phyloP scores from a whole-genome alignment of 371 early-diverging fungal genomes.

The Circinella minor region DNA sequence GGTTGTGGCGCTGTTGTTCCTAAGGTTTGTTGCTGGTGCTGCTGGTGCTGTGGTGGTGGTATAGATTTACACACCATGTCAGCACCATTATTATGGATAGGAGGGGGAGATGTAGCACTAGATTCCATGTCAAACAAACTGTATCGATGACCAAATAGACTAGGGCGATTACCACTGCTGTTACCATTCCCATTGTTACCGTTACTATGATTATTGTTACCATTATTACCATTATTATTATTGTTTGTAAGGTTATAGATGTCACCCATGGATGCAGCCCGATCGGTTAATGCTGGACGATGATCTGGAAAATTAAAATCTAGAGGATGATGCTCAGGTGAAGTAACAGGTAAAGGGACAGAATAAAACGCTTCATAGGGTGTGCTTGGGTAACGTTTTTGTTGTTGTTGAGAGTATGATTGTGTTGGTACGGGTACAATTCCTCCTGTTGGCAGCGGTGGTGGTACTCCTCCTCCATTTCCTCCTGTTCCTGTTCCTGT shows the following conservation, averaged over 20 bases:
- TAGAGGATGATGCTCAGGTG: slow-evolving; percentile 1
- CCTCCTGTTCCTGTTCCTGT: background rate
- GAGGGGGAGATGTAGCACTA: background rate
- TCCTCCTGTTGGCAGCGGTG: background rate
- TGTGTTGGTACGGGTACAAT: slow-evolving; percentile 5
- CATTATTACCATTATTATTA: slow-evolving; percentile 13
- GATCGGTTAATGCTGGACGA: slow-evolving; percentile 8
- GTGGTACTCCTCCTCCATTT: no score
- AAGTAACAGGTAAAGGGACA: slow-evolving; percentile 32
- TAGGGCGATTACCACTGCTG: background rate
- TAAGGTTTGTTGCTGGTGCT: background rate
- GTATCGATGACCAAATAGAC: background rate
- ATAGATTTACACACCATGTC: background rate
- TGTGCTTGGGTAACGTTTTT: slow-evolving; percentile 22
- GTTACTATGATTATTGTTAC: background rate
- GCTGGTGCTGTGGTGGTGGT: background rate
- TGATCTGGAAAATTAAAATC: slow-evolving; percentile 1
- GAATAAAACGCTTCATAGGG: slow-evolving; percentile 65
- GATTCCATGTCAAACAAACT: slow-evolving; percentile 12
- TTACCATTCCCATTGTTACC: slow-evolving; percentile 11
- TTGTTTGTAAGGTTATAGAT: slow-evolving; percentile 3
- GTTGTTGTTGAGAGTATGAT: slow-evolving; percentile 5
- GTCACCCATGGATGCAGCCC: slow-evolving; percentile 20
- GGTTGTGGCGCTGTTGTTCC: background rate
- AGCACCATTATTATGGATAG: background rate